These are phyloP conservation scores for Neoconidiobolus thromboides DNA, from an alignment of 371 early-diverging fungal species.

Conservation along the genomic window DNA sequence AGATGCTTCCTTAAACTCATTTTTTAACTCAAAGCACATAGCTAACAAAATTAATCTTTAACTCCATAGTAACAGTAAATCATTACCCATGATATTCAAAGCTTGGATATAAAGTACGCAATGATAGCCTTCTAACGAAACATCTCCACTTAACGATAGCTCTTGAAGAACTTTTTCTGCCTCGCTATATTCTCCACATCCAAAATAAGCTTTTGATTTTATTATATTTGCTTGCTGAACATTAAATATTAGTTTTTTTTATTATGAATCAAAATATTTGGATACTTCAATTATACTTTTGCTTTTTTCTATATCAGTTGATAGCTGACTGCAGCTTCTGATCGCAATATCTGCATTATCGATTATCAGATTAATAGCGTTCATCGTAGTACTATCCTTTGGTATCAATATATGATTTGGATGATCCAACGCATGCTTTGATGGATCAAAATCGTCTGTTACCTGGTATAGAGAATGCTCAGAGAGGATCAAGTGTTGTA, in stretches of 20 bases:
- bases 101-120: background rate
- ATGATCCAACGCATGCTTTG: constrained; percentile 12
- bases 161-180: too few species aligned
- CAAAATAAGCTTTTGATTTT: background rate
- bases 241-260: background rate
- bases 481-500: constrained; percentile 23
- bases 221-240: background rate
- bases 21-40: background rate
- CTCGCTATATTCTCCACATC: background rate
- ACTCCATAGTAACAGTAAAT: background rate
- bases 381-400: constrained; percentile 1
- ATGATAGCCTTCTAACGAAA: constrained; percentile 9
- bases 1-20: background rate
- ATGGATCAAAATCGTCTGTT: constrained; percentile 4
- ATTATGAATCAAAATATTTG: too few species aligned
- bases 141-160: constrained; percentile 13
- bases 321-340: background rate
- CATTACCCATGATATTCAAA: background rate
- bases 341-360: constrained; percentile 6
- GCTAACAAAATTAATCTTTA: background rate
- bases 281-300: background rate
- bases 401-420: constrained; percentile 14
- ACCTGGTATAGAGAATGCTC: constrained; percentile 16
- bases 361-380: background rate
- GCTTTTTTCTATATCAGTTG: background rate